Evolutionary conservation across 305 asterid genomes (phyloP).

Genomic region (Fraxinus angustifolia): DNA sequence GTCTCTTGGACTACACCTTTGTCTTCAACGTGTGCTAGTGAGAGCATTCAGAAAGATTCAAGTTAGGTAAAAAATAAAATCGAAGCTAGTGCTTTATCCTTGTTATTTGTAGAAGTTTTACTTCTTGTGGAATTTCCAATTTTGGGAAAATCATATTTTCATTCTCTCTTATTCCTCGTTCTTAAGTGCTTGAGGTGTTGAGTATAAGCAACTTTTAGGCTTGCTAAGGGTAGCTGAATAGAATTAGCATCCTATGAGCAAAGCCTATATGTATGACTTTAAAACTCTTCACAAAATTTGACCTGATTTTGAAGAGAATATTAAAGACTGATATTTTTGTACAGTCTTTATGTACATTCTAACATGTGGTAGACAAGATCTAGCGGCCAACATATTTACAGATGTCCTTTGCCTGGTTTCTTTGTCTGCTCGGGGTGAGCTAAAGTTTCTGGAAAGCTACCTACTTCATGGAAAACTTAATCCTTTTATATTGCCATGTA

Average conservation of each 20-base stretch:
- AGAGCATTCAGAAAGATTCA: constrained; percentile 21
- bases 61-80: constrained; percentile 29
- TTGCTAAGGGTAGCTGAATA: not conserved
- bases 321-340: constrained; percentile 17
- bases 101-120: constrained; percentile 19
- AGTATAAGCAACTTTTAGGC: not conserved
- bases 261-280: not conserved
- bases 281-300: not conserved
- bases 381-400: constrained; percentile 29
- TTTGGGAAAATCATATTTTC: constrained; percentile 6
- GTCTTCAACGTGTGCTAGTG: not conserved
- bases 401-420: constrained; percentile 24
- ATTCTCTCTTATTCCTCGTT: constrained; percentile 5
- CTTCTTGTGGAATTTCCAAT: constrained; percentile 26
- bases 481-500: not conserved
- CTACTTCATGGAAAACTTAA: not conserved
- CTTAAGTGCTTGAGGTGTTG: not conserved
- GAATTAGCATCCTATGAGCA: constrained; percentile 22
- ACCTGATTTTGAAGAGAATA: constrained; percentile 6
- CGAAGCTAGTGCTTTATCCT: constrained; percentile 7
- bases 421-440: constrained; percentile 21
- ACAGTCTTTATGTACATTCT: not conserved
- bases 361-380: constrained; percentile 30
- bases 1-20: not conserved
- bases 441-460: constrained; percentile 16